Evolutionary conservation across 1,139 yeast species (phyloP).

Genomic region (Kodamaea fungicola): DNA sequence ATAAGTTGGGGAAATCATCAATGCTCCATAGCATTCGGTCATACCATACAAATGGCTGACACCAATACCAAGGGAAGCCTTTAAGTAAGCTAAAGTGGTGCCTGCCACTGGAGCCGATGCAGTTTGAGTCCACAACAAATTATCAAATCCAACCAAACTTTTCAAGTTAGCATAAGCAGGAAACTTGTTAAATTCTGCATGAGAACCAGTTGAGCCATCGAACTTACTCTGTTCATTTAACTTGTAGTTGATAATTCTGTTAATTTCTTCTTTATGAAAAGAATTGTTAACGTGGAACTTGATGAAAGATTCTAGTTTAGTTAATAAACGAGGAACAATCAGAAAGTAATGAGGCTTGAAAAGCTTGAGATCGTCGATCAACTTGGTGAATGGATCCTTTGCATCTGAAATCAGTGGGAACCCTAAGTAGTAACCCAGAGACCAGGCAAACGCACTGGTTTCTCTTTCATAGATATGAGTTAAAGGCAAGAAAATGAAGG

Average conservation of each 20-base stretch:
- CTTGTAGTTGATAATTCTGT: constrained; percentile 13
- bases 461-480: constrained; percentile 44
- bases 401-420: constrained; percentile 33
- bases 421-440: constrained; percentile 38
- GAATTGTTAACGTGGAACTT: constrained; percentile 10
- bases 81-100: constrained; percentile 15
- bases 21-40: constrained; percentile 18
- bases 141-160: constrained; percentile 16
- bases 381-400: constrained; percentile 12
- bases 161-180: constrained; percentile 12
- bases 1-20: constrained; percentile 10
- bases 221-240: constrained; percentile 8
- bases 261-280: constrained; percentile 3
- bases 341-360: constrained; percentile 32
- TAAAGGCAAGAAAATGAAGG: constrained; percentile 31
- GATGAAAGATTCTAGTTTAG: constrained; percentile 28
- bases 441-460: constrained; percentile 25
- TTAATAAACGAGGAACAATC: constrained; percentile 39
- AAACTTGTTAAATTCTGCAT: constrained; percentile 8
- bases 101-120: constrained; percentile 21
- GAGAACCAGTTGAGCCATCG: constrained; percentile 12
- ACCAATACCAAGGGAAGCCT: constrained; percentile 17
- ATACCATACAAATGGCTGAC: constrained; percentile 18
- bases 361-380: constrained; percentile 27
- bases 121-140: constrained; percentile 18